Evolutionary conservation across 148 eudicot genomes (phyloP).

Genomic region (Cornus florida): DNA sequence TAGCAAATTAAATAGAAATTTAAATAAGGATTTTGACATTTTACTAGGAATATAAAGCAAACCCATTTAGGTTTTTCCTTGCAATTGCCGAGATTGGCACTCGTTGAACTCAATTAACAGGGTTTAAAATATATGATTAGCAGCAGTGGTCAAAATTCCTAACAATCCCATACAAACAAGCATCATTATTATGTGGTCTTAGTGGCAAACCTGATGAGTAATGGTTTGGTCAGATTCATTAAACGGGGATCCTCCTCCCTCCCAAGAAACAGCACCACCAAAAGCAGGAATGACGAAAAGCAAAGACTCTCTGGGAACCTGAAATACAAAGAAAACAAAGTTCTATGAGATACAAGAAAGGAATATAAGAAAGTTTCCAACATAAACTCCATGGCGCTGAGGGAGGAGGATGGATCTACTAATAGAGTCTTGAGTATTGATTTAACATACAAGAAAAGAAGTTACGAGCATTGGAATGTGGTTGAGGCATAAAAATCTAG

Average conservation of each 20-base stretch:
- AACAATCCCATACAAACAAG: background rate
- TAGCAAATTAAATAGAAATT: background rate
- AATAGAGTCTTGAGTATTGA: too few species aligned
- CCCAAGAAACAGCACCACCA: conserved; percentile 95
- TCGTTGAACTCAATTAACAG: background rate
- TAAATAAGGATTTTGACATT: background rate
- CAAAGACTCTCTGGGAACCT: conserved; percentile 93
- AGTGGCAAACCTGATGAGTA: conserved; percentile 66
- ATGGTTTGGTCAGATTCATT: conserved; percentile 69
- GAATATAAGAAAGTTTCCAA: background rate
- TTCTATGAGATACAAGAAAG: background rate
- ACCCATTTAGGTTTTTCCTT: background rate
- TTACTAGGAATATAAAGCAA: too few species aligned
- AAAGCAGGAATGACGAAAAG: conserved; percentile 90
- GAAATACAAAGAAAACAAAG: conserved; percentile 10
- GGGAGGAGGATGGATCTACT: background rate
- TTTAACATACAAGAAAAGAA: too few species aligned
- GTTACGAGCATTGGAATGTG: too few species aligned
- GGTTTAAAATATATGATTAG: background rate
- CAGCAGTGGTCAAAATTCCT: background rate
- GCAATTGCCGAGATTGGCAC: too few species aligned
- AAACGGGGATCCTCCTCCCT: conserved; percentile 90
- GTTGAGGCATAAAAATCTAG: too few species aligned
- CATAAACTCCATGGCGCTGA: background rate
- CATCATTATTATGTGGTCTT: background rate